Conservation (phyloP, 495 filamentous ascomycete genomes). For the Melanomma pulvis-pyrius region DNA sequence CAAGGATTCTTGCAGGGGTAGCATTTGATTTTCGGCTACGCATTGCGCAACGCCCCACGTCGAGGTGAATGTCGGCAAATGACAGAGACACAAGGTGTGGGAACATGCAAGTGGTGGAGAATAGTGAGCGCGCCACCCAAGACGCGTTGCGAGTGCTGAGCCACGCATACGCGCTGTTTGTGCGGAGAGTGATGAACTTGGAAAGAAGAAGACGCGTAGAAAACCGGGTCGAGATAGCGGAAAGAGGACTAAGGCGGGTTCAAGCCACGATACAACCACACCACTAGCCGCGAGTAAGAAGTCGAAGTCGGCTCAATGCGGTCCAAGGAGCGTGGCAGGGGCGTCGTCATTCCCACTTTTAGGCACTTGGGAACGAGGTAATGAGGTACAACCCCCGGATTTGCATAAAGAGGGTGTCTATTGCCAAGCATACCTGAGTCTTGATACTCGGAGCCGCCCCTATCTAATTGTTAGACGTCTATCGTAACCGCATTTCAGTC, state of each 20-base stretch:
- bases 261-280: not conserved
- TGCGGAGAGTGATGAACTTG: not conserved
- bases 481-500: conserved; percentile 18
- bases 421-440: not conserved
- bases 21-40: not conserved
- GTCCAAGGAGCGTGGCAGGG: not conserved
- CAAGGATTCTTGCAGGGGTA: conserved; percentile 2
- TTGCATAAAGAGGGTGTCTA: not conserved
- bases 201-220: not conserved
- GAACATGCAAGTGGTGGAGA: not conserved
- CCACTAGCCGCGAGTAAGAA: not conserved
- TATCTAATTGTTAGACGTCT: conserved; percentile 13
- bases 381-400: not conserved
- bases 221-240: not conserved
- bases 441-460: not conserved
- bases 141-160: not conserved
- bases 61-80: not conserved
- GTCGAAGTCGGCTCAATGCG: too few relatives aligned
- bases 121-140: not conserved
- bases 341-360: not conserved
- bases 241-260: not conserved
- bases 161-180: not conserved
- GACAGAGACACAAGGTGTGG: not conserved
- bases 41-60: not conserved
- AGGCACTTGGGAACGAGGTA: not conserved